Base-by-base conservation (phyloP, 108 stramenopile species). In the Nannochloropsis salina region DNA sequence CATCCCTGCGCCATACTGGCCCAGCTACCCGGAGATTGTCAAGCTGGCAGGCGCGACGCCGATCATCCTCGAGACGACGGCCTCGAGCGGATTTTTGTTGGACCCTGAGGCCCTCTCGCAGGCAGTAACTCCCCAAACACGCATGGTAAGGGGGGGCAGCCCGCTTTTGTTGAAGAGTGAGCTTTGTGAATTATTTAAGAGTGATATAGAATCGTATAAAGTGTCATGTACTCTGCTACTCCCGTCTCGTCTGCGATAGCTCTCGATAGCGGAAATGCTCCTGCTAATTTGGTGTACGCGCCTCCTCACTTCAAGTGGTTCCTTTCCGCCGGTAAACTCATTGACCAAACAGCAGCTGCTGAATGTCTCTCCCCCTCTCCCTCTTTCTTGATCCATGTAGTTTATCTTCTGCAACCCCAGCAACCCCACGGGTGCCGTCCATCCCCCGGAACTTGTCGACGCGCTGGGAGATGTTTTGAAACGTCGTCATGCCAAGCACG, bases 401-500 rank as follows among this genome's bases (percentile, higher is more conserved):
- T 85, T 98, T 45, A 96, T 98, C 85, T 86, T 98, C 42, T 98
- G 98, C 93, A 98, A 97, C 89, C 98, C 98, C 5, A 95, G 94
- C 79, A 98, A 98, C 90, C 98, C 98, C 5, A 97, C 98, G 9
- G 94, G 96, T 15, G 95, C 94, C 8, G 95, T 96, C 2, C 88
- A 88, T 15, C 82, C 82, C 42, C 82, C 82, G 21, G 12, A 20
- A 12, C 21, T 82, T 0, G 82, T 82, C 21, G 43, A 21, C 44
- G 61, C 61, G 2, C 20, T 74, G 6, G 61, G 61, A 74, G 61
- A 15, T n/a, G n/a, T 74, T n/a, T n/a, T 74, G 15, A 74, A 74
- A 74, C 61, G 61, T 74, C 61, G 20, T 74, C 61, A 74, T 74
- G n/a, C 83, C 43, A n/a, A 44, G 22, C 83, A 47, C 43, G 93